Percentiles rank a stretch among this genome's conserved stretches.
Evolutionary conservation across 495 filamentous ascomycete genomes (phyloP).

Genomic region (Cercophora samala): DNA sequence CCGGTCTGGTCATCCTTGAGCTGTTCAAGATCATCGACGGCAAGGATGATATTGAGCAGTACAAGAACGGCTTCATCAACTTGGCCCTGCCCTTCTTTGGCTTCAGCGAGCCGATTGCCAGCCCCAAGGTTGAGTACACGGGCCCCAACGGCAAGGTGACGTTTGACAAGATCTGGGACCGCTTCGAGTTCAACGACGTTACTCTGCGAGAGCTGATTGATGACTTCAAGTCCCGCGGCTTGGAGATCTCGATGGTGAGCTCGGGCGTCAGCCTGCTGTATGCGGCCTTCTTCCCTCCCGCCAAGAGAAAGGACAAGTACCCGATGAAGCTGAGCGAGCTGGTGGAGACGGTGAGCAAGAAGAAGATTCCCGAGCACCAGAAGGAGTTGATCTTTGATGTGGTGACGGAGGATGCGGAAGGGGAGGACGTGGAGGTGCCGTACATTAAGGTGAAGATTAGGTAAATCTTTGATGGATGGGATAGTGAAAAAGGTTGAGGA

Average conservation of each 20-base stretch:
- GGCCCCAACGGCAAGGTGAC: slow-evolving; percentile 71
- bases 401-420: slow-evolving; percentile 82
- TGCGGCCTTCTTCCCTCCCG: slow-evolving; percentile 85
- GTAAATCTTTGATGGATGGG: slow-evolving; percentile 20
- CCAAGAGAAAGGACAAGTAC: slow-evolving; percentile 76
- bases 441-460: slow-evolving; percentile 83
- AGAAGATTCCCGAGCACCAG: slow-evolving; percentile 84
- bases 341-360: slow-evolving; percentile 85
- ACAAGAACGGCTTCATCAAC: slow-evolving; percentile 99
- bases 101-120: slow-evolving; percentile 93
- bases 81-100: slow-evolving; percentile 95
- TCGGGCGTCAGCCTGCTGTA: slow-evolving; percentile 96
- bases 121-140: slow-evolving; percentile 84
- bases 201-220: slow-evolving; percentile 79
- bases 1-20: slow-evolving; percentile 88
- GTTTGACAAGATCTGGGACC: slow-evolving; percentile 97
- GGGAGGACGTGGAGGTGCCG: slow-evolving; percentile 95
- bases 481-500: background rate
- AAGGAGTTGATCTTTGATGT: slow-evolving; percentile 96
- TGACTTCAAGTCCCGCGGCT: slow-evolving; percentile 72
- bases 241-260: slow-evolving; percentile 88
- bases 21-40: slow-evolving; percentile 96
- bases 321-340: slow-evolving; percentile 70
- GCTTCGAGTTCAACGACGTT: slow-evolving; percentile 87
- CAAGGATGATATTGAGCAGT: slow-evolving; percentile 91